A percentile compares a stretch with the other conserved stretches of the same genome.
phyloP scores from a whole-genome alignment of 495 filamentous ascomycete genomes.

The Beverwykella pulmonaria region DNA sequence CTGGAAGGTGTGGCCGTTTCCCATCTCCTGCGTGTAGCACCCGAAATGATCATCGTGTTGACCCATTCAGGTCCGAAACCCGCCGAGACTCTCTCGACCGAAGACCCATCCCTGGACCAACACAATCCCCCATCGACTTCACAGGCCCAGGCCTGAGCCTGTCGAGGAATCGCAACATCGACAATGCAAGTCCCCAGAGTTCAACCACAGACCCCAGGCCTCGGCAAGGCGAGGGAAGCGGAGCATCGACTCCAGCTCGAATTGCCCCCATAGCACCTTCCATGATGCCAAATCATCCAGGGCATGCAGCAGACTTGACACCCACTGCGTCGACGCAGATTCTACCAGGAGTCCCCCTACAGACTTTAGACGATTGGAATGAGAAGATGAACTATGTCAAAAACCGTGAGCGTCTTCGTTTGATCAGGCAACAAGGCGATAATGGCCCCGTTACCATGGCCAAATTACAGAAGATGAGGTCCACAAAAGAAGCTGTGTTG shows the following conservation, averaged over 20 bases:
- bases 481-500: neutral
- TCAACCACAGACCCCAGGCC: neutral
- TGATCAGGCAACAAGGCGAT: neutral
- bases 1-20: neutral
- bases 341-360: neutral
- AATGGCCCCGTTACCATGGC: neutral
- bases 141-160: no score
- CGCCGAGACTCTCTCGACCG: constrained; percentile 1
- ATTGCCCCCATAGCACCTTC: constrained; percentile 6
- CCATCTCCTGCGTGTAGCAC: no score
- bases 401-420: neutral
- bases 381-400: neutral
- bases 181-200: neutral
- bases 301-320: neutral
- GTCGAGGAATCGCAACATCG: constrained; percentile 3
- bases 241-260: constrained; percentile 3
- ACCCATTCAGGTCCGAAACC: neutral
- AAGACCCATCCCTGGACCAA: neutral
- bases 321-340: no score
- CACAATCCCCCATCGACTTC: neutral
- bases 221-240: constrained; percentile 9
- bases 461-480: neutral
- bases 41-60: neutral
- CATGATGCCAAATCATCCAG: neutral
- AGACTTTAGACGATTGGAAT: neutral